Evolutionary conservation across 2,329 filamentous ascomycete genomes (phyloP).

Genomic region (Fusarium goolgardi): DNA sequence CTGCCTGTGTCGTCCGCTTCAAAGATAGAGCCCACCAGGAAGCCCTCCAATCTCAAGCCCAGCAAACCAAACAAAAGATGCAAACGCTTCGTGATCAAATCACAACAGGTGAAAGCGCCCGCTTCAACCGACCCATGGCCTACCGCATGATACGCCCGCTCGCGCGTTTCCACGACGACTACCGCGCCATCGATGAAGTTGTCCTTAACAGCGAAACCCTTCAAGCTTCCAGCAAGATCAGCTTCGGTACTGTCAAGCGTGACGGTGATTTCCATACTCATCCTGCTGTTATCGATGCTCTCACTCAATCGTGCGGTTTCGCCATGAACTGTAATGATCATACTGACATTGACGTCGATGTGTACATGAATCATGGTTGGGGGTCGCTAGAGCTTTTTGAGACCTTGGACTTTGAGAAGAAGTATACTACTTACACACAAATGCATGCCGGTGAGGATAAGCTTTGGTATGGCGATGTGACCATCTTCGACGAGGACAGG

Average conservation of each 20-base stretch:
- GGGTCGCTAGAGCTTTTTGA: slow-evolving; percentile 38
- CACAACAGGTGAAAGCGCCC: slow-evolving; percentile 19
- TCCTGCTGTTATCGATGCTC: slow-evolving; percentile 38
- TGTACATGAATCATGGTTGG: slow-evolving; percentile 43
- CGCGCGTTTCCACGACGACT: slow-evolving; percentile 39
- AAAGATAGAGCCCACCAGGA: slow-evolving; percentile 24
- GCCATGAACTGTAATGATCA: slow-evolving; percentile 43
- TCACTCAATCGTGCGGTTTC: slow-evolving; percentile 41
- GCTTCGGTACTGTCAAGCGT: slow-evolving; percentile 34
- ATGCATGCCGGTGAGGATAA: slow-evolving; percentile 34
- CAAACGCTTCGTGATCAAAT: slow-evolving; percentile 32
- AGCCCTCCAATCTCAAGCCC: background rate
- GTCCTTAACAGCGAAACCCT: slow-evolving; percentile 37
- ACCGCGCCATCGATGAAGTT: slow-evolving; percentile 40
- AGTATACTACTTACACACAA: slow-evolving; percentile 37
- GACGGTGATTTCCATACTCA: slow-evolving; percentile 37
- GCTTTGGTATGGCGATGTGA: slow-evolving; percentile 59
- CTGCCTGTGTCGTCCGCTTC: slow-evolving; percentile 29
- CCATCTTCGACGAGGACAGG: slow-evolving; percentile 64
- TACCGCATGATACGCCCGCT: slow-evolving; percentile 40
- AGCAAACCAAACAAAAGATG: slow-evolving; percentile 25
- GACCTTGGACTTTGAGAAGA: slow-evolving; percentile 37
- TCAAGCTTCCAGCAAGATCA: slow-evolving; percentile 30
- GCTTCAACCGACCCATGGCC: slow-evolving; percentile 42
- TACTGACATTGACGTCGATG: slow-evolving; percentile 36